Evolutionary conservation across 2,329 filamentous ascomycete genomes (phyloP), one percentile per base, ranked within the genome.

Genomic region (Rhinocladiella similis): DNA sequence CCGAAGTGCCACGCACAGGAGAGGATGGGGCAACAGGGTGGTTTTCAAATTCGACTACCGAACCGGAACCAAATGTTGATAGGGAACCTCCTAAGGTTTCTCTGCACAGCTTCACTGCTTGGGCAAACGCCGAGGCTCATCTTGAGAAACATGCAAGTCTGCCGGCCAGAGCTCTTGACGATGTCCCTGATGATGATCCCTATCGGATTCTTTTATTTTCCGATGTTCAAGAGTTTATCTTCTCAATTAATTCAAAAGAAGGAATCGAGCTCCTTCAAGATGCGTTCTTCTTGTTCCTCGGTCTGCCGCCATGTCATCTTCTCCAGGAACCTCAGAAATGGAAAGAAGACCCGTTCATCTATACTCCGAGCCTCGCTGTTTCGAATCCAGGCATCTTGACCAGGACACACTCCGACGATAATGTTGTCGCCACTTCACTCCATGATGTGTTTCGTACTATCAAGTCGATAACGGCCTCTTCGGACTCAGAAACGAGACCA

Each of bases 121-220:
- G 60, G 60, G 55, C 69, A 19, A 62, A 66, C 1, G 53, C 67
- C 1, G 43, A 66, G 7, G 43, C 48, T 9, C 47, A 61, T 7
- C 41, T 74, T 3, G 50, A 69, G 22, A 33, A 27, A 6, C 39
- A 51, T 29, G 10, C 56, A 39, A 61, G 54, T 1, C 75, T 85
- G 54, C 90, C 91, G 5, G 89, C 89, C 14, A 83, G 89, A 47
- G 88, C 88, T 0, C 77, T 88, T 58, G 91, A 97, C 68, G 85
- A 91, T 22, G 80, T 83, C 1, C 83, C 81, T 14, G 87, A 90
- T 61, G 87, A 92, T 56, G 93, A 97, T 66, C 89, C 91, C 0
- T 96, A 89, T 63, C 83, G 91, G 35, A 83, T 94, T 3, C 82
- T 96, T 45, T 83, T 97, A 67, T 91, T 86, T 64, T 83, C 85